phyloP scores from a whole-genome alignment of 2,329 filamentous ascomycete genomes.

The Fusarium transvaalense region DNA sequence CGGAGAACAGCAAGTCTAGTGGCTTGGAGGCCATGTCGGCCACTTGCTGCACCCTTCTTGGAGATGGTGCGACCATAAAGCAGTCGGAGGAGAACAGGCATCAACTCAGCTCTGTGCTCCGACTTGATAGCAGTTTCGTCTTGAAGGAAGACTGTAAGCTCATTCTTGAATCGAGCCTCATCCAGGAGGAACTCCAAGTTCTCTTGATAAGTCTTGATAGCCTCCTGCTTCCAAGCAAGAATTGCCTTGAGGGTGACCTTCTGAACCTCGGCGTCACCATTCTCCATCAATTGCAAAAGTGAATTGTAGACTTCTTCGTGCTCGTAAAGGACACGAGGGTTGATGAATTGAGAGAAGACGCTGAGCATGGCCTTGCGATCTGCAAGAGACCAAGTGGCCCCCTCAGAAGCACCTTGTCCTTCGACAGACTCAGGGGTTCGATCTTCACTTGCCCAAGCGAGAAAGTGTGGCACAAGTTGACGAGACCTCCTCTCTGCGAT shows the following conservation, averaged over 20 bases:
- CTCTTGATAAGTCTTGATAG: slow-evolving; percentile 82
- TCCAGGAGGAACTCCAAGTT: slow-evolving; percentile 89
- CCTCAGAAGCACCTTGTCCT: slow-evolving; percentile 52
- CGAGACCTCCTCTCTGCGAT: slow-evolving; percentile 90
- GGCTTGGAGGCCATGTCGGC: slow-evolving; percentile 83
- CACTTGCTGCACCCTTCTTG: slow-evolving; percentile 80
- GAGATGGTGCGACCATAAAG: slow-evolving; percentile 92
- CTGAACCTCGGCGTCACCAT: slow-evolving; percentile 92
- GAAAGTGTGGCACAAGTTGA: slow-evolving; percentile 84
- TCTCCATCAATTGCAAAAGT: slow-evolving; percentile 80
- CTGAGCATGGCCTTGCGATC: slow-evolving; percentile 87
- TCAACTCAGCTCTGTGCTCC: slow-evolving; percentile 78
- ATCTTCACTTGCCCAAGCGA: slow-evolving; percentile 79
- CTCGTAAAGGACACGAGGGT: slow-evolving; percentile 86
- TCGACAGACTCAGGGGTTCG: slow-evolving; percentile 52
- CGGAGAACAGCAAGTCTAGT: slow-evolving; percentile 85
- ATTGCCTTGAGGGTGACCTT: slow-evolving; percentile 86
- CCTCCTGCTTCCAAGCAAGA: slow-evolving; percentile 87
- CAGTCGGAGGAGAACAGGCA: slow-evolving; percentile 88
- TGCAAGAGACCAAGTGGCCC: slow-evolving; percentile 74
- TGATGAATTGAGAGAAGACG: slow-evolving; percentile 86
- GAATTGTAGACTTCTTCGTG: slow-evolving; percentile 80
- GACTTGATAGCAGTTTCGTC: slow-evolving; percentile 78
- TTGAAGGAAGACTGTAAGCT: slow-evolving; percentile 89
- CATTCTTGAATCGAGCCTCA: slow-evolving; percentile 91